A percentile compares a stretch with the other conserved stretches of the same genome.
phyloP scores from a whole-genome alignment of 164 flowering plant species.

The Aristolochia contorta region DNA sequence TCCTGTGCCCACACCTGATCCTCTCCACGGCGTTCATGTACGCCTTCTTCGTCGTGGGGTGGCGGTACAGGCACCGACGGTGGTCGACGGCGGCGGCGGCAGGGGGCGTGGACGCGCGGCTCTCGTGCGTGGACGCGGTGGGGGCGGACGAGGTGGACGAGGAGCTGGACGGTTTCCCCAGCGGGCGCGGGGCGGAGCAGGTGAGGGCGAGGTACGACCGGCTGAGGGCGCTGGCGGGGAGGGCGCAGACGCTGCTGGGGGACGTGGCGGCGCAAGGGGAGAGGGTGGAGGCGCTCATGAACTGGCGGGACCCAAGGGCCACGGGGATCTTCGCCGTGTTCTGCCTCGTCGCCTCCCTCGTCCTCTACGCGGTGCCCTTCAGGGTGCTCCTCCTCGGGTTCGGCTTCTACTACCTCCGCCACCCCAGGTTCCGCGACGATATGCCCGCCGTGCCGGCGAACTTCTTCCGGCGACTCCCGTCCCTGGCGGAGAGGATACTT shows the following conservation, averaged over 20 bases:
- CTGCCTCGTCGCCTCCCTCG: conserved; percentile 52
- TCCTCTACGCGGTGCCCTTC: conserved; percentile 67
- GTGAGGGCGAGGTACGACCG: conserved; percentile 74
- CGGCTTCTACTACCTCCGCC: conserved; percentile 77
- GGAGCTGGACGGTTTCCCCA: conserved; percentile 80
- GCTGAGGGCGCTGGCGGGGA: conserved; percentile 63
- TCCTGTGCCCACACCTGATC: conserved; percentile 57
- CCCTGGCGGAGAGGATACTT: conserved; percentile 65
- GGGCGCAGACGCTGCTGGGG: conserved; percentile 77
- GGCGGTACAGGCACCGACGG: conserved; percentile 43
- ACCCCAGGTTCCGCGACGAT: conserved; percentile 82
- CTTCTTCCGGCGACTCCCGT: conserved; percentile 85
- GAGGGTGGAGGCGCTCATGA: conserved; percentile 70
- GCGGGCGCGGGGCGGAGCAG: conserved; percentile 40
- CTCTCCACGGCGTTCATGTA: conserved; percentile 76
- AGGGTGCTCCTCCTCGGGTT: conserved; percentile 39
- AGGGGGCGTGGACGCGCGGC: conserved; percentile 42
- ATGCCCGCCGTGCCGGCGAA: conserved; percentile 73
- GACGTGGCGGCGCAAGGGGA: conserved; percentile 93
- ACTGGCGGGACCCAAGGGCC: conserved; percentile 92
- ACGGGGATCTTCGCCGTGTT: conserved; percentile 72
- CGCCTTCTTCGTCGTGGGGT: conserved; percentile 44
- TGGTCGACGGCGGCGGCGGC: conserved; percentile 26
- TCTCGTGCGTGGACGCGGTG: conserved; percentile 62
- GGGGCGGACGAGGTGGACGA: conserved; percentile 81